Conservation (phyloP, 208 protist genomes). For the Crithidia acanthocephali region DNA sequence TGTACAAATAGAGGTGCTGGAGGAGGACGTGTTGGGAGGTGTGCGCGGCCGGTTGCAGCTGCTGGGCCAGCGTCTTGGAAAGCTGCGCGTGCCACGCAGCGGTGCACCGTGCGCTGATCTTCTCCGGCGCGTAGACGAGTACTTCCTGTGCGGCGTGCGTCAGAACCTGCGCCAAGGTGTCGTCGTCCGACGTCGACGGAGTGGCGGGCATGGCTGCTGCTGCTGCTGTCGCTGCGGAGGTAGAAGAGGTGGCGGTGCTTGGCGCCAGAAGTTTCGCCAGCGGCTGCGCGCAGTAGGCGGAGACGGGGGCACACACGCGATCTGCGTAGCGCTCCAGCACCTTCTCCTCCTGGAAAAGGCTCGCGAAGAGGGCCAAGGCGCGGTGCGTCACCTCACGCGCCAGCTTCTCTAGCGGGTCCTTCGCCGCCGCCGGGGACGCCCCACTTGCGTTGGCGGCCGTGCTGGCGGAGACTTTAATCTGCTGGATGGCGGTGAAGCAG, state of each 20-base stretch:
- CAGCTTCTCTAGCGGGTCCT: conserved; percentile 26
- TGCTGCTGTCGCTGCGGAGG: background rate
- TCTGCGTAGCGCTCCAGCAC: conserved; percentile 32
- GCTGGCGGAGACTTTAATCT: conserved; percentile 37
- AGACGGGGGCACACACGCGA: conserved; percentile 22
- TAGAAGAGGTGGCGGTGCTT: background rate
- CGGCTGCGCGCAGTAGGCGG: conserved; percentile 24
- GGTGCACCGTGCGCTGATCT: conserved; percentile 49
- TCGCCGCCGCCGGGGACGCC: conserved; percentile 1
- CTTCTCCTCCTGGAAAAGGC: conserved; percentile 31
- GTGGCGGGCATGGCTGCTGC: too few species aligned
- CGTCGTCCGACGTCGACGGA: conserved; percentile 6
- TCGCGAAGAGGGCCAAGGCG: conserved; percentile 22
- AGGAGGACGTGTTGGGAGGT: conserved; percentile 26
- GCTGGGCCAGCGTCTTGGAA: conserved; percentile 26
- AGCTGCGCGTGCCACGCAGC: conserved; percentile 42
- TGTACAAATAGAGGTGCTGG: conserved; percentile 30
- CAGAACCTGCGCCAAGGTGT: conserved; percentile 6
- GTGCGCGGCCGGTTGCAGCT: conserved; percentile 14
- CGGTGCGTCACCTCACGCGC: conserved; percentile 28
- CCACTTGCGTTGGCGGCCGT: background rate
- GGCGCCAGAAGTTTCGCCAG: conserved; percentile 13
- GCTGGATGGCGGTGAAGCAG: conserved; percentile 44
- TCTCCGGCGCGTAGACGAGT: conserved; percentile 58
- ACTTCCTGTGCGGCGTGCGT: conserved; percentile 32